Percentiles rank a stretch among this genome's conserved stretches.
These are phyloP conservation scores for Primulina huaijiensis DNA, from an alignment of 257 asterid species.

Conservation along the genomic window DNA sequence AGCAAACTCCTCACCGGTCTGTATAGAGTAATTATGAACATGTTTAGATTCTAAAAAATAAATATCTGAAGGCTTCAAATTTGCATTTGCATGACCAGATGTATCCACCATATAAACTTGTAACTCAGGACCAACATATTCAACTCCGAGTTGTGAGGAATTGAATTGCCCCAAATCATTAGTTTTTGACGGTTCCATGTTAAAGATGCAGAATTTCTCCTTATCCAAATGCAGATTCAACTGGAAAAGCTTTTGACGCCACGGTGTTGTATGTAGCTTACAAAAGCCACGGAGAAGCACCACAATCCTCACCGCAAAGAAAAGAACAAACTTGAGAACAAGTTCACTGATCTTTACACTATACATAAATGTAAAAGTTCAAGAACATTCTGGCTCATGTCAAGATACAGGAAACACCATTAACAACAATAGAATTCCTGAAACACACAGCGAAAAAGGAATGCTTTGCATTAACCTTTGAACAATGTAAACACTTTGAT, in stretches of 20 bases:
- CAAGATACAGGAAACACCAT: slow-evolving; percentile 21
- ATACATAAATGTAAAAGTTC: slow-evolving; percentile 31
- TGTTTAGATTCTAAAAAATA: slow-evolving; percentile 52
- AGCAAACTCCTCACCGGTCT: slow-evolving; percentile 95
- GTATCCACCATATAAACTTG: slow-evolving; percentile 42
- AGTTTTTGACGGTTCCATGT: slow-evolving; percentile 59
- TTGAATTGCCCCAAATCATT: slow-evolving; percentile 35
- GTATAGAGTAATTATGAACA: slow-evolving; percentile 80
- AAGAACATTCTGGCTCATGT: slow-evolving; percentile 28
- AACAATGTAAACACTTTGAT: not conserved
- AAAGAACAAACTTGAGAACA: slow-evolving; percentile 31
- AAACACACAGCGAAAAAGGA: slow-evolving; percentile 25
- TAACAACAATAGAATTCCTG: slow-evolving; percentile 13
- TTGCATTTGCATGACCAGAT: slow-evolving; percentile 40
- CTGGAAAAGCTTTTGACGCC: slow-evolving; percentile 33
- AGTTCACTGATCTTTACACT: slow-evolving; percentile 31
- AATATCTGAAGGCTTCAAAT: slow-evolving; percentile 36
- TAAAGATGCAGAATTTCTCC: slow-evolving; percentile 14
- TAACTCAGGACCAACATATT: slow-evolving; percentile 45
- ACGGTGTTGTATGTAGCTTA: slow-evolving; percentile 28
- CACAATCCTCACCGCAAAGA: slow-evolving; percentile 32
- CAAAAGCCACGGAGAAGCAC: slow-evolving; percentile 39
- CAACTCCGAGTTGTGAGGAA: slow-evolving; percentile 38
- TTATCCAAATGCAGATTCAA: slow-evolving; percentile 27
- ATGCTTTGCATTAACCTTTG: not conserved